These are phyloP conservation scores for Silene uniflora DNA, from an alignment of 148 eudicot genomes.

Conservation along the genomic window DNA sequence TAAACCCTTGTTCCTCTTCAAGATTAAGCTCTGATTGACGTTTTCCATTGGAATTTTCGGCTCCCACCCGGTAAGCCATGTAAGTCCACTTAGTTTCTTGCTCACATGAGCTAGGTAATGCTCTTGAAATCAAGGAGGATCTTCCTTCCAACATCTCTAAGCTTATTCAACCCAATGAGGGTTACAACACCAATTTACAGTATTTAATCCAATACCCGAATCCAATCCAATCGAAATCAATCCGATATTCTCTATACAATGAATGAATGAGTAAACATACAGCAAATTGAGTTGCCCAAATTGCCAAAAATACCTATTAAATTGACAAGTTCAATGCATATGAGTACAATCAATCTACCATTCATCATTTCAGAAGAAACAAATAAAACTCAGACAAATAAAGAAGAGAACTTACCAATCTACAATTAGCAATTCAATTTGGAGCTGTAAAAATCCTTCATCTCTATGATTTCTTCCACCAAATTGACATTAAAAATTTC, in stretches of 20 bases:
- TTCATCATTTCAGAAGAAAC: neutral
- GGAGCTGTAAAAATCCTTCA: slow-evolving; percentile 13
- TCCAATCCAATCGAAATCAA: slow-evolving; percentile 7
- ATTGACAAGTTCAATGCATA: slow-evolving; percentile 14
- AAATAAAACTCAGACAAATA: neutral
- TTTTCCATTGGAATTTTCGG: slow-evolving; percentile 43
- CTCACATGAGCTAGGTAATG: slow-evolving; percentile 50
- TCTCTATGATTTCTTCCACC: neutral
- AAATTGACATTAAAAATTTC: too few species aligned
- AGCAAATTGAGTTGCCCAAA: neutral
- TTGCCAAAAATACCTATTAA: slow-evolving; percentile 18
- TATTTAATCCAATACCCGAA: slow-evolving; percentile 14
- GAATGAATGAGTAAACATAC: neutral
- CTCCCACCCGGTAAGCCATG: slow-evolving; percentile 46
- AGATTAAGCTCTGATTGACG: slow-evolving; percentile 43
- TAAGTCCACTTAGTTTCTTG: slow-evolving; percentile 43
- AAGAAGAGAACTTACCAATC: slow-evolving; percentile 25
- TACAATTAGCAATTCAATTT: slow-evolving; percentile 14
- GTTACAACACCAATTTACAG: neutral
- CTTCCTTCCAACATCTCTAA: slow-evolving; percentile 68
- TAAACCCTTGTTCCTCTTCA: slow-evolving; percentile 34
- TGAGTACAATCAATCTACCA: neutral
- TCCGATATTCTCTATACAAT: neutral
- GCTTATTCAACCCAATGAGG: slow-evolving; percentile 20
- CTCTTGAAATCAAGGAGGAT: slow-evolving; percentile 55